Percentiles rank a stretch among this genome's conserved stretches.
phyloP scores from a whole-genome alignment of 768 basidiomycete species.

The Dacryopinax spathularia region DNA sequence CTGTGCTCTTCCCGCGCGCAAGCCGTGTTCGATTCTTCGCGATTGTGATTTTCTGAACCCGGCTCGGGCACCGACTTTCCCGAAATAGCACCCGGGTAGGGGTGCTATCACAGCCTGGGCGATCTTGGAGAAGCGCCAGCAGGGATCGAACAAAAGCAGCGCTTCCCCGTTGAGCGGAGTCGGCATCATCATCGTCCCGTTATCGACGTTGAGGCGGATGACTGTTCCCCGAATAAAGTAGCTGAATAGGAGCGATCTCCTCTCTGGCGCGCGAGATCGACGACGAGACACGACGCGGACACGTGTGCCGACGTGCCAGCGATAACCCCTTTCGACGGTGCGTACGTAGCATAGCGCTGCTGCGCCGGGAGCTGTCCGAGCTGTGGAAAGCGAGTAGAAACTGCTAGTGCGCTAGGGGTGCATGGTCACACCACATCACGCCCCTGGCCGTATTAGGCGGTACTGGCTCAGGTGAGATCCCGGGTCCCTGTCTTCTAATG shows the following conservation, averaged over 20 bases:
- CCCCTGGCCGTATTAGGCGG: background rate
- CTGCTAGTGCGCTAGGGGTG: background rate
- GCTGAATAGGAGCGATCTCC: background rate
- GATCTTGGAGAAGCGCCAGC: background rate
- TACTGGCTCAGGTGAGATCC: no score
- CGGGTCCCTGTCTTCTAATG: no score
- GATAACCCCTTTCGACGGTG: no score
- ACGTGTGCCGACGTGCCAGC: background rate
- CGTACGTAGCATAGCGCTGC: no score
- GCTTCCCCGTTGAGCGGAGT: background rate
- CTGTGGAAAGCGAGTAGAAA: conserved; percentile 1
- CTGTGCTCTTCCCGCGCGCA: no score
- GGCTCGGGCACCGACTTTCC: background rate
- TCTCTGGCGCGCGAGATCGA: background rate
- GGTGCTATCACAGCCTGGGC: background rate
- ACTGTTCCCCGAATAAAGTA: no score
- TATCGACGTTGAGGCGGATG: no score
- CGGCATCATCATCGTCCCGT: background rate
- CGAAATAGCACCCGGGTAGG: background rate
- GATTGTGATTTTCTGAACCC: background rate
- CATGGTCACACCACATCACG: background rate
- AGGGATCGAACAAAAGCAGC: background rate
- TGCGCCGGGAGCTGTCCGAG: no score
- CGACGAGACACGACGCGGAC: background rate
- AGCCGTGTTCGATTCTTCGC: background rate